Conservation (phyloP, 23 red algal genomes). For the Chondrus crispus region DNA sequence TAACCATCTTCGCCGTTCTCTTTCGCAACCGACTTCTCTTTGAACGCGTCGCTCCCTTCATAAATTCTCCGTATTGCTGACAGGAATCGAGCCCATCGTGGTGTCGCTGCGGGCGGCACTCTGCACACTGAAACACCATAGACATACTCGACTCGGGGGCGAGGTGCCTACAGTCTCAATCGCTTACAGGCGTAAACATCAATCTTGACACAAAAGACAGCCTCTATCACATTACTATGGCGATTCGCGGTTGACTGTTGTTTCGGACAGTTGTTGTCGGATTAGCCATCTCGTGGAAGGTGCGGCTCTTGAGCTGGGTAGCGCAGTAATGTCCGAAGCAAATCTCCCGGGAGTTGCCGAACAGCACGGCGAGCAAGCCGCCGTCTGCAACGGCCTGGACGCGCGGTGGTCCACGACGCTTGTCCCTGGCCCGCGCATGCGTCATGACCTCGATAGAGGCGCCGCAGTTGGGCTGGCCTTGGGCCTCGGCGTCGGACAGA, state of each 20-base stretch:
- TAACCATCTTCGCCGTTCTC: neutral
- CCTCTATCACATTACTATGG: conserved; percentile 69
- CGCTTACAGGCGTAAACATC: conserved; percentile 96
- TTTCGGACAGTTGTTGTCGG: conserved; percentile 52
- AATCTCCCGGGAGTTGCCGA: conserved; percentile 78
- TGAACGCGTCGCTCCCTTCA: neutral
- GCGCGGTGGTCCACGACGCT: conserved; percentile 73
- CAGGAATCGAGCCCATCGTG: conserved; percentile 57
- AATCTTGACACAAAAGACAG: conserved; percentile 87
- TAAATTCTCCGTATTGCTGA: neutral
- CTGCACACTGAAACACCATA: conserved; percentile 66
- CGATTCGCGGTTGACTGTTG: conserved; percentile 78
- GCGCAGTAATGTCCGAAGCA: conserved; percentile 77
- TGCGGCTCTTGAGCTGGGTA: conserved; percentile 60
- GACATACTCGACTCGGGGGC: conserved; percentile 48
- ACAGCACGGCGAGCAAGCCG: conserved; percentile 86
- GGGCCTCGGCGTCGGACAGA: conserved; percentile 24
- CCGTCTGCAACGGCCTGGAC: conserved; percentile 76
- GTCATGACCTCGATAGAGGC: conserved; percentile 89
- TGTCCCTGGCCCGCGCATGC: neutral
- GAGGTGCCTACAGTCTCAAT: conserved; percentile 46
- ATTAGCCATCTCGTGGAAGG: conserved; percentile 87
- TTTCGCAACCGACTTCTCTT: neutral
- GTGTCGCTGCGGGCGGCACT: conserved; percentile 75
- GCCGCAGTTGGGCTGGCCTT: conserved; percentile 38